Evolutionary conservation across 176 grass and related monocot genomes (phyloP), one percentile per base, ranked within the genome.

Genomic region (Phragmites australis): DNA sequence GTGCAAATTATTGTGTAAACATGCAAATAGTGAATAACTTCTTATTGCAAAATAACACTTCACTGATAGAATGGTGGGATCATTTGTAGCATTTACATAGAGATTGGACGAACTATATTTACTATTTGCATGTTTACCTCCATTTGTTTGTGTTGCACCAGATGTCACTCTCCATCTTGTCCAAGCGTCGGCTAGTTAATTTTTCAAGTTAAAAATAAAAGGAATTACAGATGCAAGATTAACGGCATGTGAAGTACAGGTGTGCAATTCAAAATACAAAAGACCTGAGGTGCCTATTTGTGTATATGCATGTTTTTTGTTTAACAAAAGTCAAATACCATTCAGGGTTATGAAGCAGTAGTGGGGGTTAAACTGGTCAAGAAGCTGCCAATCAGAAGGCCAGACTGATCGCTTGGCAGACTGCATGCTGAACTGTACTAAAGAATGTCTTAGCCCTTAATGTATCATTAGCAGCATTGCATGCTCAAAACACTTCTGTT

Each of bases 311-410:
- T 29, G 23, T 64, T 57, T 76, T 70, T 81, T 76, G 70, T 71
- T 68, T 9, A 76, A 64, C 39, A 76, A 48, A 84, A 81, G 82
- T 89, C 82, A 89, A 84, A 85, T 85, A 76, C 62, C 15, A 75
- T 43, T 40, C 56, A 49, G 51, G 26, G 72, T 58, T 68, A 58
- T 76, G 40, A 43, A 48, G 66, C 55, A 41, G 47, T 27, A 57
- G 73, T 74, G 54, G 16, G 22, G 73, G 65, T 78, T 46, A 73
- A 51, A 42, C 34, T 73, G 74, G 32, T 54, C 10, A 65, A 83
- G 49, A 85, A 81, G 45, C 13, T 63, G 27, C 66, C 23, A 79
- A 75, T 79, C 68, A 51, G 58, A 75, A 84, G 61, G 58, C 60
- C 61, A 62, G 69, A 48, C 52, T 75, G 69, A 80, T n/a, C n/a